Base-by-base conservation (phyloP, 2,329 filamentous ascomycete genomes). In the Aspergillus sp. region DNA sequence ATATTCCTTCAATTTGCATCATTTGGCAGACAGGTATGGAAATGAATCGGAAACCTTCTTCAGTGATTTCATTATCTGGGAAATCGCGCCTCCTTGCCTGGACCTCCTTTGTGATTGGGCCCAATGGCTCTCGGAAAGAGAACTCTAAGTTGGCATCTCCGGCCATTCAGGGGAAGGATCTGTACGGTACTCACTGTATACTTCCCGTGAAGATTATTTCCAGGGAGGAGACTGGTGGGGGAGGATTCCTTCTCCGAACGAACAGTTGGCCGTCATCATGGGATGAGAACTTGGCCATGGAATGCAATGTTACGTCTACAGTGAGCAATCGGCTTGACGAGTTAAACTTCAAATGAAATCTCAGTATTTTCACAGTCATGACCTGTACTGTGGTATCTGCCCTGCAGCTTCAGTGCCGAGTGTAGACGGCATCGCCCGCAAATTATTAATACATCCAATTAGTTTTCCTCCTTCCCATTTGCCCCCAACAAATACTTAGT, bases 1-100 rank as follows among this genome's bases (percentile, higher is more conserved):
- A 15, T 36, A 13, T 36, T 0, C 32, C 32, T 36, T 13, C 32
- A 6, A 5, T 36, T 36, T 6, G 11, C 32, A 36, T 36, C 32
- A 36, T 36, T 36, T 13, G 32, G 41, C 41, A 44, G 41, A 44
- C 7, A 27, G 0, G 25, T 8, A 23, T 44, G 19, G 17, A 6
- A 7, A 23, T 11, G 2, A 19, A 21, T n/a, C 10, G 39, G 15
- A 5, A 10, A 15, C 7, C 7, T 13, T 13, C 41, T 21, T 21
- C 32, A 36, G 32, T 13, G 32, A 2, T 36, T 13, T 13, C 10
- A n/a, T 50, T 27, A 19, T 17, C 47, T 27, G 25, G 10, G 17
- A 50, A 50, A 50, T 50, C 47, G 25, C 47, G 47, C 47, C 47
- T 50, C 47, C 47, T 50, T 50, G 47, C 47, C 10, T 50, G 13